Base-by-base conservation (phyloP, 768 basidiomycete species). In the Serendipita sp. region DNA sequence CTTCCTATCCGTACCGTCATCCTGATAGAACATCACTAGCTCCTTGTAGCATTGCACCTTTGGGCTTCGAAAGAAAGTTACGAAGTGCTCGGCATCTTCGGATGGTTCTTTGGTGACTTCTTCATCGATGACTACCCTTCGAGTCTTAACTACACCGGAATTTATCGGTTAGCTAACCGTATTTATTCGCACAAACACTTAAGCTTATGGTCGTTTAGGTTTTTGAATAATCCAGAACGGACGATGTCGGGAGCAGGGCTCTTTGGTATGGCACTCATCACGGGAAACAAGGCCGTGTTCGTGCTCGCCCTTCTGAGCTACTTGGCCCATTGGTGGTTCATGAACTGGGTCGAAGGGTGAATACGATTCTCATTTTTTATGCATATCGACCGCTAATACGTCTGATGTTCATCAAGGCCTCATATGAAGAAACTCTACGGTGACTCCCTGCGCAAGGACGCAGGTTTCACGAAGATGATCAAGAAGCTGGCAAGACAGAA, bases 101-200 rank as follows among this genome's bases (percentile, higher is more conserved):
- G 96, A 30, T 99, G 96, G 96, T 94, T 97, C 76, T 99, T 96
- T 69, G 93, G 92, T 28, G 91, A 95, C 75, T 95, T 95, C 76
- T 94, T 94, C 79, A 87, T 94, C 76, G 91, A 95, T 70, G 88
- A 92, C 67, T 94, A 90, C 73, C 91, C 95, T 2, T 76, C 88
- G 0, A 83, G 89, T 66, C 77, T 98, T 7, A 91, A 94, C 66
- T 98, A 98, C 73, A 94, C 92, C 63, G 96, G 96, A 36, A 97
- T 99, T 68, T 99, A 95, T 75, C 85, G 95, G 84, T 92, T 70
- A 60, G 76, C 23, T 23, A 23, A 2, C 23, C 23, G 23, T 23
- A 23, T 23, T 23, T 23, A 64, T 7, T 63, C 44, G 23, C 51
- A 64, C 34, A 44, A n/a, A 13, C n/a, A 35, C 44, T 64, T 8